Percentiles rank a stretch among this genome's conserved stretches.
phyloP scores from a whole-genome alignment of 306 rosid species.

The Sindora glabra region DNA sequence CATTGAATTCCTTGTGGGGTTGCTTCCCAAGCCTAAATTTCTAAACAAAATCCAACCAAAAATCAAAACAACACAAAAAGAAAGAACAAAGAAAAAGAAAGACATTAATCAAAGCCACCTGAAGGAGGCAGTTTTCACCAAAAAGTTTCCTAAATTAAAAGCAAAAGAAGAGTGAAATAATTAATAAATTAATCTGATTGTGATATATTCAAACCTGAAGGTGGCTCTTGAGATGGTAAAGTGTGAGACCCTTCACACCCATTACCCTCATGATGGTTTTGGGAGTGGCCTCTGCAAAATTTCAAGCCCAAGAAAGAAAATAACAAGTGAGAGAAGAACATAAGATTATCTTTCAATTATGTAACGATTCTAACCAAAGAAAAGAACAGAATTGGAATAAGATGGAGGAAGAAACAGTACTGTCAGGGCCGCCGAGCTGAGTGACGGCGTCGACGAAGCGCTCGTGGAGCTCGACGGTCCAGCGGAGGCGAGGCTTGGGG shows the following conservation, averaged over 20 bases:
- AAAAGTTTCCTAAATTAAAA: conserved; percentile 13
- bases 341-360: too few species aligned
- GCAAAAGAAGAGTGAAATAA: conserved; percentile 19
- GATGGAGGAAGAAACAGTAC: conserved; percentile 28
- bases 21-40: conserved; percentile 99
- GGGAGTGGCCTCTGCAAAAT: conserved; percentile 83
- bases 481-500: conserved; percentile 95
- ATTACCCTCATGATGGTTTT: conserved; percentile 99
- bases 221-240: conserved; percentile 99
- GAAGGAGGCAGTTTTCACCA: neutral
- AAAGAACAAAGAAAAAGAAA: neutral
- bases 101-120: conserved; percentile 6
- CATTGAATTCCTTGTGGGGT: conserved; percentile 98
- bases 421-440: conserved; percentile 98
- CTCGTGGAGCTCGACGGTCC: conserved; percentile 98
- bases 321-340: too few species aligned
- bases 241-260: conserved; percentile 99
- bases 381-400: neutral
- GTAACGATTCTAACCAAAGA: too few species aligned
- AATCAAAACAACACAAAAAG: conserved; percentile 13
- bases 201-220: conserved; percentile 69
- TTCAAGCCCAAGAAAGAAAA: neutral
- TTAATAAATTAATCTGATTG: too few species aligned
- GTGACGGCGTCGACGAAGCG: conserved; percentile 98
- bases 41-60: conserved; percentile 21